A percentile compares a stretch with the other conserved stretches of the same genome.
These are phyloP conservation scores for Cladophialophora yegresii DNA, from an alignment of 2,329 filamentous ascomycete species.

Conservation along the genomic window DNA sequence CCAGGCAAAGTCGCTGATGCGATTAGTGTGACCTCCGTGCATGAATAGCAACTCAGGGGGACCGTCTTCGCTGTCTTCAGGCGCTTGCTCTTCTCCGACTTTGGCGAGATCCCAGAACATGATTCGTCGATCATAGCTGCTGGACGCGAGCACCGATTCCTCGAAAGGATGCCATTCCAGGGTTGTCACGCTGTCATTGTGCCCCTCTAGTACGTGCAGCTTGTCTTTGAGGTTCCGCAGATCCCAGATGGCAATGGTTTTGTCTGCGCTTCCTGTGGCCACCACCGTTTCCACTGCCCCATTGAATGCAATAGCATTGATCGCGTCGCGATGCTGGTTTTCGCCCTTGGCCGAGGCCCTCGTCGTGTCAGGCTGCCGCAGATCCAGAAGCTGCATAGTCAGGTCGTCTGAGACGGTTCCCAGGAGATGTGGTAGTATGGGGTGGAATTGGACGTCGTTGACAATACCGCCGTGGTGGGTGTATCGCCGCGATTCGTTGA, in stretches of 20 bases:
- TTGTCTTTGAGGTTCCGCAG: conserved; percentile 86
- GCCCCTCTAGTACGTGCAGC: conserved; percentile 84
- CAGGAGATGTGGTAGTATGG: conserved; percentile 78
- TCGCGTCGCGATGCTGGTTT: conserved; percentile 82
- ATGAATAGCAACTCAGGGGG: conserved; percentile 97
- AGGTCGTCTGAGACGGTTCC: conserved; percentile 94
- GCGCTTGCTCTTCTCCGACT: conserved; percentile 89
- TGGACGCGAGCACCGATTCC: conserved; percentile 82
- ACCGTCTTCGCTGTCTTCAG: conserved; percentile 92
- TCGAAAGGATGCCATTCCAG: conserved; percentile 94
- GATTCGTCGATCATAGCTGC: conserved; percentile 87
- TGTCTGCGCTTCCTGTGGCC: conserved; percentile 91
- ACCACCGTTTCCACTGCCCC: conserved; percentile 85
- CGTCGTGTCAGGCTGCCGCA: conserved; percentile 67
- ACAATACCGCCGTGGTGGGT: conserved; percentile 88
- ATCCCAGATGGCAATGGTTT: conserved; percentile 94
- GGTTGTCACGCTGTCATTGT: conserved; percentile 86
- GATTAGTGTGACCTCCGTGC: conserved; percentile 97
- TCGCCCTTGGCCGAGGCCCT: conserved; percentile 66
- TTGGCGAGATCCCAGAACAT: conserved; percentile 95
- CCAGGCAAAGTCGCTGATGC: conserved; percentile 96
- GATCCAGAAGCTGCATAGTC: conserved; percentile 87
- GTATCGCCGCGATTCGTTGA: conserved; percentile 74
- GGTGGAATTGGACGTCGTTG: conserved; percentile 96
- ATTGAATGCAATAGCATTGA: conserved; percentile 96